Percentiles rank a stretch among this genome's conserved stretches.
Evolutionary conservation across 768 basidiomycete genomes (phyloP).

Genomic region (Artomyces pyxidatus): DNA sequence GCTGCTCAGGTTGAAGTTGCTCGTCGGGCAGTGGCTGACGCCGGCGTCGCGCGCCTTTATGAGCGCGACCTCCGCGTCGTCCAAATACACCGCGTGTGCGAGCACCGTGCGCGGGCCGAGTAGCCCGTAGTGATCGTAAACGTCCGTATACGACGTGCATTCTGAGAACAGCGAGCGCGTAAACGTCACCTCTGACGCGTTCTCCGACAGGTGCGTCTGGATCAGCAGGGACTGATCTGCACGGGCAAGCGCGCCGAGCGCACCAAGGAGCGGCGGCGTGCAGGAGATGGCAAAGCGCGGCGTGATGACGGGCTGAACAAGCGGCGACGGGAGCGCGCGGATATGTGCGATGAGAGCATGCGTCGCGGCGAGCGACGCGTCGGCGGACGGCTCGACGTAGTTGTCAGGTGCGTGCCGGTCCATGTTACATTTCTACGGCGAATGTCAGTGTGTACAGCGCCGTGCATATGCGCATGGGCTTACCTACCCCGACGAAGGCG

Average conservation of each 20-base stretch:
- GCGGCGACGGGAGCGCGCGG: constrained; percentile 44
- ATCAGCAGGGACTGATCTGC: constrained; percentile 58
- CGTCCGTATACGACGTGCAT: constrained; percentile 59
- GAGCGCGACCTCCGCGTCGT: constrained; percentile 62
- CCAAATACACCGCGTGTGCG: constrained; percentile 81
- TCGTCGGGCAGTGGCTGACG: constrained; percentile 89
- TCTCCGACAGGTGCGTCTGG: constrained; percentile 93
- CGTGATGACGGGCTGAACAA: constrained; percentile 86
- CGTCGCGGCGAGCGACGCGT: constrained; percentile 56
- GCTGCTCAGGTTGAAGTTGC: constrained; percentile 86
- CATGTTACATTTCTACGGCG: constrained; percentile 80
- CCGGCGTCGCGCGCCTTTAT: constrained; percentile 62
- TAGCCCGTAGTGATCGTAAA: constrained; percentile 76
- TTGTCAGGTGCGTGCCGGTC: constrained; percentile 60
- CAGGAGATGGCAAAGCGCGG: constrained; percentile 97
- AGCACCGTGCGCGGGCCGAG: constrained; percentile 76
- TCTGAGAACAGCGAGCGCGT: constrained; percentile 61
- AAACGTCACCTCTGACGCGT: constrained; percentile 58
- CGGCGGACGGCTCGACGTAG: constrained; percentile 59
- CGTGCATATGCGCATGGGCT: too few relatives aligned
- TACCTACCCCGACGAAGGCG: constrained; percentile 75
- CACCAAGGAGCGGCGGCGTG: constrained; percentile 54
- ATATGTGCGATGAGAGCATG: constrained; percentile 62
- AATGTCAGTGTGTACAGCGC: not conserved
- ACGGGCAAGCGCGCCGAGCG: constrained; percentile 54